These are phyloP conservation scores for Talaromyces liani DNA, from an alignment of 495 filamentous ascomycete species.

Conservation along the genomic window DNA sequence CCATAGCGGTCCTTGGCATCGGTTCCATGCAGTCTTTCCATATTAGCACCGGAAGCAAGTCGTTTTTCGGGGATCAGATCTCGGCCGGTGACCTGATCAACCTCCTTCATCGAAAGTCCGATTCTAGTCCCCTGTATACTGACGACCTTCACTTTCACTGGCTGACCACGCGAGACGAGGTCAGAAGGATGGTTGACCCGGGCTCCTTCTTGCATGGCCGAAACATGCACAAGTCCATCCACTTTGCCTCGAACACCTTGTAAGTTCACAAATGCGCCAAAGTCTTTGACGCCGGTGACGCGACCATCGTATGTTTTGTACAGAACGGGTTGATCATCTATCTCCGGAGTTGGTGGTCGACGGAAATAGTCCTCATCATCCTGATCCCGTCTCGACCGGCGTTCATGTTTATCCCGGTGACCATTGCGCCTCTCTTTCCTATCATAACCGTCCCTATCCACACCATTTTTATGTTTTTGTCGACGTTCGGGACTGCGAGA, in stretches of 20 bases:
- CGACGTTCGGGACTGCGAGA: conserved; percentile 42
- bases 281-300: conserved; percentile 88
- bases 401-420: conserved; percentile 31
- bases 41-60: conserved; percentile 87
- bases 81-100: conserved; percentile 82
- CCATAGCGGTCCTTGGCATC: conserved; percentile 47
- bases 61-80: conserved; percentile 76
- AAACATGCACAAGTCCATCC: conserved; percentile 93
- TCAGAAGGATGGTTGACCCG: conserved; percentile 91
- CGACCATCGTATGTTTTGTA: conserved; percentile 87
- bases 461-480: conserved; percentile 45
- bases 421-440: conserved; percentile 31
- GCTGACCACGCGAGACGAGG: conserved; percentile 69
- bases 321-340: conserved; percentile 73
- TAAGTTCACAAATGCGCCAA: conserved; percentile 94
- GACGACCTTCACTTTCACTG: conserved; percentile 87
- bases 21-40: conserved; percentile 63
- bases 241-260: conserved; percentile 78
- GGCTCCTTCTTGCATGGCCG: conserved; percentile 79
- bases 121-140: conserved; percentile 76
- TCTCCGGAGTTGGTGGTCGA: conserved; percentile 64
- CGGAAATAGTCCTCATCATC: conserved; percentile 57
- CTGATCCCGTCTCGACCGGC: conserved; percentile 33
- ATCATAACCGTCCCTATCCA: conserved; percentile 50
- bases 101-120: conserved; percentile 93